Conservation (phyloP, 2,329 filamentous ascomycete species). For the Calonectria crousiana region DNA sequence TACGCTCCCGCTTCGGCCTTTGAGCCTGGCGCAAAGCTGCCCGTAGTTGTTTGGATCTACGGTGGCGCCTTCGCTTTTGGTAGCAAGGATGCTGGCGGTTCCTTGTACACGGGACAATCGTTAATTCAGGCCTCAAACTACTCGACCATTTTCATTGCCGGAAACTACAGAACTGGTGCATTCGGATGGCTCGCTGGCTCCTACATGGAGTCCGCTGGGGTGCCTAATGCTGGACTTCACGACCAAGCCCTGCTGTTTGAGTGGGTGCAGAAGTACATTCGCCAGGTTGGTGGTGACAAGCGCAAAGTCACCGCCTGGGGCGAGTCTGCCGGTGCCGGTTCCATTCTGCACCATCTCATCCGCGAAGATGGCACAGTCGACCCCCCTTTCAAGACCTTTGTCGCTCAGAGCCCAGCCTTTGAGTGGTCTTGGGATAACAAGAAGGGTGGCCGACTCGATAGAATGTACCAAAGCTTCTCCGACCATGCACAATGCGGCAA, state of each 20-base stretch:
- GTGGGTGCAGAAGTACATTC: constrained; percentile 62
- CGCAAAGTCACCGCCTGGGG: constrained; percentile 61
- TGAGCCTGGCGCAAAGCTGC: constrained; percentile 51
- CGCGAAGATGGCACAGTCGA: constrained; percentile 56
- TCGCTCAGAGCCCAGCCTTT: constrained; percentile 22
- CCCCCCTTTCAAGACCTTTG: constrained; percentile 52
- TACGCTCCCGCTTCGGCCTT: constrained; percentile 59
- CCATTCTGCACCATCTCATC: constrained; percentile 63
- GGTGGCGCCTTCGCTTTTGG: constrained; percentile 60
- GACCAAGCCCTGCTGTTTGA: constrained; percentile 59
- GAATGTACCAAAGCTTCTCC: constrained; percentile 17
- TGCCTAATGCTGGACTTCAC: constrained; percentile 58
- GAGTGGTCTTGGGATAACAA: constrained; percentile 26
- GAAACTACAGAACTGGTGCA: constrained; percentile 62
- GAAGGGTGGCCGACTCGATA: neutral
- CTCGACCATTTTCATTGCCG: constrained; percentile 58
- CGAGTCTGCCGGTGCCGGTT: constrained; percentile 63
- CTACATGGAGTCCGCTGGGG: constrained; percentile 55
- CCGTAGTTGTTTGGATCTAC: constrained; percentile 60
- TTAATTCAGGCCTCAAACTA: constrained; percentile 41
- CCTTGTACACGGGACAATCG: constrained; percentile 50
- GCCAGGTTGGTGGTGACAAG: constrained; percentile 60
- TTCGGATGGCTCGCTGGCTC: constrained; percentile 60
- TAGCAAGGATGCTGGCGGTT: constrained; percentile 52
- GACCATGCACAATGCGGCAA: neutral